phyloP scores from a whole-genome alignment of 148 eudicot genomes.

The Fagopyrum homotropicum region DNA sequence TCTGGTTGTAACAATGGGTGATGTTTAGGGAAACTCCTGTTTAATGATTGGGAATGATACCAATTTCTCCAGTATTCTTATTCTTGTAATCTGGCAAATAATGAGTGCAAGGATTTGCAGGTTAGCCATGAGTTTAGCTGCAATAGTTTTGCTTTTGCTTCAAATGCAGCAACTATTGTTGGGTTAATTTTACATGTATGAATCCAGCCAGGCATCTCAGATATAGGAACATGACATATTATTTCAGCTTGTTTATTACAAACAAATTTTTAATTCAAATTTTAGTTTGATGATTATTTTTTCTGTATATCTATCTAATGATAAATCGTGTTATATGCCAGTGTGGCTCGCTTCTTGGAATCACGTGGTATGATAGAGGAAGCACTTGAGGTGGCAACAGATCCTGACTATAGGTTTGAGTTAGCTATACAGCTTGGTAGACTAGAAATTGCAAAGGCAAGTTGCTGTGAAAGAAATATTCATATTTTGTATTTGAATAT shows the following conservation, averaged over 20 bases:
- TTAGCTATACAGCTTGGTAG: constrained; percentile 93
- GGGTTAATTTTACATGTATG: not conserved
- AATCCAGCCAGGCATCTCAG: not conserved
- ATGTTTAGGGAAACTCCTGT: not conserved
- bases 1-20: not conserved
- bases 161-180: not conserved
- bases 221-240: not conserved
- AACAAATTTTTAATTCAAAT: not conserved
- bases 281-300: not conserved
- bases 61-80: not conserved
- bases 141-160: not conserved
- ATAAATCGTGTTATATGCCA: constrained; percentile 13
- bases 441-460: constrained; percentile 80
- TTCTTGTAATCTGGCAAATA: not conserved
- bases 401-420: constrained; percentile 97
- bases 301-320: not conserved
- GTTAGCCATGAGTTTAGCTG: not conserved
- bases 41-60: not conserved
- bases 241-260: not conserved
- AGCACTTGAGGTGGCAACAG: constrained; percentile 96
- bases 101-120: not conserved
- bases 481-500: not conserved
- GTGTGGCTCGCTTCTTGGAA: constrained; percentile 95
- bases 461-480: not conserved
- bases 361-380: constrained; percentile 90